phyloP scores from a whole-genome alignment of 73 alveolate species.

The Paramecium octaurelia region DNA sequence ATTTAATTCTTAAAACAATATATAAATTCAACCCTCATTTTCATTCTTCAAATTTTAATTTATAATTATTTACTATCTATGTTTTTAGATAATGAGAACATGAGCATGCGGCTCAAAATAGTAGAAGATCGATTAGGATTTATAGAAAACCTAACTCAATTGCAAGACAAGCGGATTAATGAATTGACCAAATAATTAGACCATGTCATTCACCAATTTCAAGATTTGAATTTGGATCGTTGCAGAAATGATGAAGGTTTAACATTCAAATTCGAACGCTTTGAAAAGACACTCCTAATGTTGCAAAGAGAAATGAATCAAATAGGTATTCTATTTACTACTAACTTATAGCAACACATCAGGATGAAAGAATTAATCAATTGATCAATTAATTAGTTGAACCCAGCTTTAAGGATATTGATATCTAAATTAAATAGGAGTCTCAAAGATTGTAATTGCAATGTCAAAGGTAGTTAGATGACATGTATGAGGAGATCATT shows the following conservation, averaged over 20 bases:
- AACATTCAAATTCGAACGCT: neutral
- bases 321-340: neutral
- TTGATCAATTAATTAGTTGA: constrained; percentile 28
- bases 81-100: neutral
- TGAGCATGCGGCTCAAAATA: neutral
- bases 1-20: neutral
- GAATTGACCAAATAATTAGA: constrained; percentile 1
- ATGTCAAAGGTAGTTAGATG: neutral
- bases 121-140: constrained; percentile 27
- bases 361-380: constrained; percentile 28
- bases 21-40: neutral
- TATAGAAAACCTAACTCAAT: neutral
- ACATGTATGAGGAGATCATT: neutral
- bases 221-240: constrained; percentile 34
- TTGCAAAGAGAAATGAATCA: neutral
- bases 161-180: neutral
- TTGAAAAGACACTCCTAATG: neutral
- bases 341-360: neutral
- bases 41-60: neutral
- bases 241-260: constrained; percentile 2
- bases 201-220: neutral
- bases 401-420: constrained; percentile 35
- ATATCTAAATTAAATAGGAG: constrained; percentile 8
- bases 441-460: neutral
- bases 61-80: neutral